Evolutionary conservation across 108 stramenopile species (phyloP).

Genomic region (Skeletonema potamos): DNA sequence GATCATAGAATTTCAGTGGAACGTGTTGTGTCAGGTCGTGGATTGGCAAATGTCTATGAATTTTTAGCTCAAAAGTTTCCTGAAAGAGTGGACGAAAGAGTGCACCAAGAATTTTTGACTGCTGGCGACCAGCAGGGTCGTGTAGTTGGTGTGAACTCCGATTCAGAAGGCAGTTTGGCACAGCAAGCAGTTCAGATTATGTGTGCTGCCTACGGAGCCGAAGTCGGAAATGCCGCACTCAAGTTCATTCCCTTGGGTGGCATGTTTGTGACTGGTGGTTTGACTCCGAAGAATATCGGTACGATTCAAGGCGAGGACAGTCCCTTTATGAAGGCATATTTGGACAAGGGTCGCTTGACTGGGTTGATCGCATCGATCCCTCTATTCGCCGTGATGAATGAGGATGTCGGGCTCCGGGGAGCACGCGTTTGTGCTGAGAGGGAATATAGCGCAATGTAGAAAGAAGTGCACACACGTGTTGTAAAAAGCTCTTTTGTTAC

Average conservation of each 20-base stretch:
- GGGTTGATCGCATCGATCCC: conserved; percentile 73
- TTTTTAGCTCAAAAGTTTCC: conserved; percentile 89
- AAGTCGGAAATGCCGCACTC: conserved; percentile 87
- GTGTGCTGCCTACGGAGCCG: conserved; percentile 87
- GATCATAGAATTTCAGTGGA: conserved; percentile 89
- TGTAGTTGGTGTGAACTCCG: conserved; percentile 62
- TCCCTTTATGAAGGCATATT: conserved; percentile 88
- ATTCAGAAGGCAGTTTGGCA: conserved; percentile 45
- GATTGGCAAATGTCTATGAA: conserved; percentile 95
- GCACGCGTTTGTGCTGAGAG: conserved; percentile 61
- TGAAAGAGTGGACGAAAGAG: conserved; percentile 53
- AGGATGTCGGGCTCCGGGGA: conserved; percentile 95
- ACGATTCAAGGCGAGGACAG: conserved; percentile 80
- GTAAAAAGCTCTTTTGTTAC: neutral
- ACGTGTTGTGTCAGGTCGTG: conserved; percentile 93
- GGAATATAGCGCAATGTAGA: conserved; percentile 22
- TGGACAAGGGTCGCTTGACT: conserved; percentile 91
- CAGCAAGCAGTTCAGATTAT: conserved; percentile 65
- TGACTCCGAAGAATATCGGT: conserved; percentile 94
- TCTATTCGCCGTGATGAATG: conserved; percentile 88
- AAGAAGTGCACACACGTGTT: neutral
- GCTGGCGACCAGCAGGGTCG: conserved; percentile 74
- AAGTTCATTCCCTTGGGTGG: conserved; percentile 95
- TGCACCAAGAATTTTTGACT: conserved; percentile 69
- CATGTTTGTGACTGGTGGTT: conserved; percentile 92